Conservation (phyloP, 495 filamentous ascomycete genomes). For the Talaromyces proteolyticus region DNA sequence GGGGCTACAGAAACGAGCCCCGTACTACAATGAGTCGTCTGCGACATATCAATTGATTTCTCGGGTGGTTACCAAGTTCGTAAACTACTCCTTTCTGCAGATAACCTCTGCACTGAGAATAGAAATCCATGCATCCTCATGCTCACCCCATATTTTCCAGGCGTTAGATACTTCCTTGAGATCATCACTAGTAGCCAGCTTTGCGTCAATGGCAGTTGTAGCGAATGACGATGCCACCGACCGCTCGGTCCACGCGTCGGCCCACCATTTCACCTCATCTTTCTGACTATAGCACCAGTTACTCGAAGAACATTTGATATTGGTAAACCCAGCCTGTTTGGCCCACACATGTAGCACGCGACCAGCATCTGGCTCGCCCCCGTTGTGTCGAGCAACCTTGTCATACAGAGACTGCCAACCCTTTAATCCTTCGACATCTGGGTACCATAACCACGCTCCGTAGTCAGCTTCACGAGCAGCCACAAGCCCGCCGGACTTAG, state of each 20-base stretch:
- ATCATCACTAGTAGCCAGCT: slow-evolving; percentile 32
- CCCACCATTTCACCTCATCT: slow-evolving; percentile 42
- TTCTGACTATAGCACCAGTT: slow-evolving; percentile 39
- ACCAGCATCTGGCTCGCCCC: slow-evolving; percentile 44
- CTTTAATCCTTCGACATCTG: slow-evolving; percentile 30
- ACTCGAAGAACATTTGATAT: slow-evolving; percentile 29
- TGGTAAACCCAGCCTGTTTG: slow-evolving; percentile 37
- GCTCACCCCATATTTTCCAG: slow-evolving; percentile 38
- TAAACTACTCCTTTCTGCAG: slow-evolving; percentile 33
- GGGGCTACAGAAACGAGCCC: too few species aligned
- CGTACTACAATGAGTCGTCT: too few species aligned
- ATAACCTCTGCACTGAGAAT: slow-evolving; percentile 49
- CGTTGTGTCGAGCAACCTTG: slow-evolving; percentile 28
- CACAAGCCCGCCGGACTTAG: slow-evolving; percentile 46
- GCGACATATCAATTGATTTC: too few species aligned
- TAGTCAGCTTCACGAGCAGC: slow-evolving; percentile 43
- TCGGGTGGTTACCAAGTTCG: too few species aligned
- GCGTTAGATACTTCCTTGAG: slow-evolving; percentile 30
- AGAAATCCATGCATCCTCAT: slow-evolving; percentile 46
- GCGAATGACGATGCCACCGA: slow-evolving; percentile 30
- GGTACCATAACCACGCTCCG: slow-evolving; percentile 36
- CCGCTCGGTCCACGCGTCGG: slow-evolving; percentile 38
- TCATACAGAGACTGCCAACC: slow-evolving; percentile 35
- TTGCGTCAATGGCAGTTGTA: slow-evolving; percentile 27
- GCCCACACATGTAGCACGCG: slow-evolving; percentile 45